These are phyloP conservation scores for Beauveria pseudobassiana DNA, from an alignment of 2,329 filamentous ascomycete species.

Conservation along the genomic window DNA sequence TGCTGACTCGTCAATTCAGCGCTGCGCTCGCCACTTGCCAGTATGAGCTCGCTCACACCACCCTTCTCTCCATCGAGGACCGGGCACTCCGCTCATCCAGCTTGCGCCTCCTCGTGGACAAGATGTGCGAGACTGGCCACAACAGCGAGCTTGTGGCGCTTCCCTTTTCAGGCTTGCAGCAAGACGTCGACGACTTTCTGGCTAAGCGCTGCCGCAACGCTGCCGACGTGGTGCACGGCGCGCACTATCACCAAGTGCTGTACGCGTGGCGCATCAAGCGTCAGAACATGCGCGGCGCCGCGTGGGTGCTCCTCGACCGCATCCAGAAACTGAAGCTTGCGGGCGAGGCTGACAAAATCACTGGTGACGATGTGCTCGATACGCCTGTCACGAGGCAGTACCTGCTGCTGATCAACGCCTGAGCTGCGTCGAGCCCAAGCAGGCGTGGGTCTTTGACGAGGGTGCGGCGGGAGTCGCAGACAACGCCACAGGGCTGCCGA, in stretches of 20 bases:
- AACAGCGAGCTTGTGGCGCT: constrained; percentile 63
- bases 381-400: constrained; percentile 67
- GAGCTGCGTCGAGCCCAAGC: constrained; percentile 69
- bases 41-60: constrained; percentile 76
- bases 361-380: constrained; percentile 49
- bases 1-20: constrained; percentile 78
- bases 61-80: constrained; percentile 66
- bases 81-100: constrained; percentile 63
- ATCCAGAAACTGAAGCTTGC: constrained; percentile 54
- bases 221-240: constrained; percentile 55
- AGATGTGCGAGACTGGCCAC: constrained; percentile 61
- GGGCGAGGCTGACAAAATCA: constrained; percentile 51
- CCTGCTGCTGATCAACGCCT: constrained; percentile 90
- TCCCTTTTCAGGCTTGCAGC: constrained; percentile 70
- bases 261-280: constrained; percentile 84
- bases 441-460: constrained; percentile 67
- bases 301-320: constrained; percentile 54
- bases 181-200: constrained; percentile 73
- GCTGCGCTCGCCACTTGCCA: constrained; percentile 71
- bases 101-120: constrained; percentile 61
- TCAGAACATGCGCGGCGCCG: constrained; percentile 77
- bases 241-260: constrained; percentile 84
- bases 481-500: constrained; percentile 15
- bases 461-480: constrained; percentile 20
- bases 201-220: constrained; percentile 62